Evolutionary conservation across 2,329 filamentous ascomycete genomes (phyloP), one percentile per base, ranked within the genome.

Genomic region (Aspergillus nomiae): DNA sequence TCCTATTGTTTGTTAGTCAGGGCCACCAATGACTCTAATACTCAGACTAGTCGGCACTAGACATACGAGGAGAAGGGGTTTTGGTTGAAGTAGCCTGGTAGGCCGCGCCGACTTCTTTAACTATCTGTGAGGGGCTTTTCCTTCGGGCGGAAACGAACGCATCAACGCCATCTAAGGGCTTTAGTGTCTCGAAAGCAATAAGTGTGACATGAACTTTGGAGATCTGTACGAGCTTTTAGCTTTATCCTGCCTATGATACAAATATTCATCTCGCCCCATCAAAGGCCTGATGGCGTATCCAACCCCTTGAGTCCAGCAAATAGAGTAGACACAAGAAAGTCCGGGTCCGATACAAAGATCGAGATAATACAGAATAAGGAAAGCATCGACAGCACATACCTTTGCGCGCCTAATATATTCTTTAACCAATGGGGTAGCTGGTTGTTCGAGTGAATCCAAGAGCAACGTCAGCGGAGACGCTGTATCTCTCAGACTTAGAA

Each of bases 381-480:
- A 5, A 10, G 21, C 24, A 26, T 11, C 9, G 28, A 14, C 7
- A 16, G 56, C 24, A 19, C 79, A 63, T 69, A 91, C 92, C 82
- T 90, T 91, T 60, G 91, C 92, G 70, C 94, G 86, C 54, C 84
- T 82, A 59, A 91, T 86, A 77, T 94, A 92, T 77, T 97, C 93
- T 21, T 82, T 80, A 2, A 94, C 67, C 4, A 97, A 79, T 0
- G 89, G 89, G 34, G 83, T 84, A 8, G 89, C 91, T 30, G 89
- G 88, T 78, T 97, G 93, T 79, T 96, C 92, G 34, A 97, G 83
- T 38, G 85, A 92, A 77, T 98, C 94, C 61, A 97, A 83, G 3
- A 97, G 79, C 30, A 98, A 82, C 0, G 94, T 97, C 72, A 98
- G 88, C 3, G 94, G 94, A 56, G 92, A 96, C 16, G 90, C 88